phyloP scores from a whole-genome alignment of 768 basidiomycete species.

The Naganishia randhawae region DNA sequence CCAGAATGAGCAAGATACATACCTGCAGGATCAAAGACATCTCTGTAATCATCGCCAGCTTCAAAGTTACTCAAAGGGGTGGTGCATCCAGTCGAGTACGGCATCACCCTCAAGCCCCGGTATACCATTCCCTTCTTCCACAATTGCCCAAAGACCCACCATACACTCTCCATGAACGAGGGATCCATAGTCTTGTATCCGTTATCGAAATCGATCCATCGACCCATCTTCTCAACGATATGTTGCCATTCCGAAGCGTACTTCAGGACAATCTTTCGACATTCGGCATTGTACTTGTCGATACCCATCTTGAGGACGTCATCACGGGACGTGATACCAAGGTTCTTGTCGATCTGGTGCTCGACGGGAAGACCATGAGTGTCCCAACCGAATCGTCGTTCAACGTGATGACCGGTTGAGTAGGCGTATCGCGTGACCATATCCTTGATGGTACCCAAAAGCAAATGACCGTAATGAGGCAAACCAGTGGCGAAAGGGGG shows the following conservation, averaged over 20 bases:
- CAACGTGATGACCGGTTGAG: constrained; percentile 85
- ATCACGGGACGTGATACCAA: constrained; percentile 83
- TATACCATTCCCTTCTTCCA: constrained; percentile 90
- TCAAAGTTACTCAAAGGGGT: constrained; percentile 98
- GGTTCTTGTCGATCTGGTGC: constrained; percentile 96
- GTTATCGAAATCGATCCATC: constrained; percentile 99
- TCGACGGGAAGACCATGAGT: constrained; percentile 98
- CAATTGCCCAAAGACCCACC: constrained; percentile 98
- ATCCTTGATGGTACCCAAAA: constrained; percentile 67
- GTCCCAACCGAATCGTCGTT: constrained; percentile 96
- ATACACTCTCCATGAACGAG: constrained; percentile 94
- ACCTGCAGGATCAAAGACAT: constrained; percentile 74
- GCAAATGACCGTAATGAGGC: constrained; percentile 91
- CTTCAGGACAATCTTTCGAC: constrained; percentile 93
- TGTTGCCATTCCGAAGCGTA: constrained; percentile 89
- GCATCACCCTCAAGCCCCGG: constrained; percentile 90
- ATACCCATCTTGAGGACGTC: constrained; percentile 96
- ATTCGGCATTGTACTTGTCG: constrained; percentile 94
- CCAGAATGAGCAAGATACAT: constrained; percentile 58
- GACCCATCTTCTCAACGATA: constrained; percentile 95
- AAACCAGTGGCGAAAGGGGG: constrained; percentile 95
- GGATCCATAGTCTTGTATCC: constrained; percentile 97
- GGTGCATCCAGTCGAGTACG: constrained; percentile 92
- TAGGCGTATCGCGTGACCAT: constrained; percentile 95
- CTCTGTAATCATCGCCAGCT: constrained; percentile 83